phyloP scores from a whole-genome alignment of 306 rosid species.

The Ceratonia siliqua region DNA sequence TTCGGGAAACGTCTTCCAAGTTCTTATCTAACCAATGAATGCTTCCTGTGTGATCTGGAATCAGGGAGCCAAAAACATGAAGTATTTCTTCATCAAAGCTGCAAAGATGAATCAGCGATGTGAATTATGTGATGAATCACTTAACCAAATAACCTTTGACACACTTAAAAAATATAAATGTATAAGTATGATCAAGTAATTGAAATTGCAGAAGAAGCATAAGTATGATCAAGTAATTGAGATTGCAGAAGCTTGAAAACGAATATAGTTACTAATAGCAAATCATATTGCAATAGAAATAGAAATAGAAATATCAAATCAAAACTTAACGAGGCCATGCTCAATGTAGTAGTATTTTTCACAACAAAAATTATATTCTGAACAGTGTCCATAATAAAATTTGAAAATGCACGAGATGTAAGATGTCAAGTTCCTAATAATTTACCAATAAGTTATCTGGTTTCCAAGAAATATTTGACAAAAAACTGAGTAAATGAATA shows the following conservation, averaged over 20 bases:
- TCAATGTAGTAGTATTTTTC: neutral
- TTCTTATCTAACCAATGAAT: slow-evolving; percentile 67
- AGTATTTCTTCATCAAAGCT: slow-evolving; percentile 82
- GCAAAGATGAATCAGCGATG: slow-evolving; percentile 39
- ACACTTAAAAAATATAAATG: neutral
- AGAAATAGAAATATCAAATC: neutral
- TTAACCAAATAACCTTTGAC: slow-evolving; percentile 1
- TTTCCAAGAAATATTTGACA: neutral
- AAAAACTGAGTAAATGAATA: neutral
- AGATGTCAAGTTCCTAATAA: neutral
- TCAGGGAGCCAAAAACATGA: slow-evolving; percentile 69
- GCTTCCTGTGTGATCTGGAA: slow-evolving; percentile 72
- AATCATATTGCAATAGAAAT: neutral
- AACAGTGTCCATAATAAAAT: neutral
- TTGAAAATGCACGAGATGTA: neutral
- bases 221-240: too few species aligned
- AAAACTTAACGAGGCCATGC: neutral
- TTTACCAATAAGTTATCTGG: neutral
- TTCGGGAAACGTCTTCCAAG: slow-evolving; percentile 41
- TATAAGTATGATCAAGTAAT: neutral
- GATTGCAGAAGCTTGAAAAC: neutral
- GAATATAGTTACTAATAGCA: neutral
- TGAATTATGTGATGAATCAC: slow-evolving; percentile 17
- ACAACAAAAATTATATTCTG: neutral
- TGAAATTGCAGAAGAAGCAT: neutral